These are phyloP conservation scores for Sporothrix curviconia DNA, from an alignment of 2,329 filamentous ascomycete species.

Conservation along the genomic window DNA sequence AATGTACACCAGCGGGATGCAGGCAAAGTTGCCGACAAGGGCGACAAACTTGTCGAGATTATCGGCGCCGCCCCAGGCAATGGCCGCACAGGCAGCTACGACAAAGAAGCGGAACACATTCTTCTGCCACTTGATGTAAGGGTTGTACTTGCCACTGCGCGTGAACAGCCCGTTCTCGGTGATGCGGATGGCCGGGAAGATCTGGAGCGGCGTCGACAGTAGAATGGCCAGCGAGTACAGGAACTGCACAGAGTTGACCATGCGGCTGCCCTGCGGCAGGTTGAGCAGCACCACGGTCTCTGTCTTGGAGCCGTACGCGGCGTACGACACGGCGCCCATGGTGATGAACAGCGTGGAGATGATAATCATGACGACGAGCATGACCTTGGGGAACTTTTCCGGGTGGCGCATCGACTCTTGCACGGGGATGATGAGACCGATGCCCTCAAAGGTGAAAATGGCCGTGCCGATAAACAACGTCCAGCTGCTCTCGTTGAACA, in stretches of 20 bases:
- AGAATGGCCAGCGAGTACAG: constrained; percentile 97
- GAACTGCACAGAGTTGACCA: constrained; percentile 94
- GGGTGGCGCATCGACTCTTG: constrained; percentile 95
- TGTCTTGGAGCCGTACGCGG: constrained; percentile 88
- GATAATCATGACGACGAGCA: constrained; percentile 87
- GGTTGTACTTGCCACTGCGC: constrained; percentile 92
- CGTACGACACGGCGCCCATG: constrained; percentile 90
- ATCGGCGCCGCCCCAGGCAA: constrained; percentile 88
- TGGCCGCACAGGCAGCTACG: constrained; percentile 74
- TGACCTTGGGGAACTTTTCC: constrained; percentile 80
- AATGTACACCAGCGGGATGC: constrained; percentile 92
- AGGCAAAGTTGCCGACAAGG: constrained; percentile 93
- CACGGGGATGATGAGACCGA: constrained; percentile 95
- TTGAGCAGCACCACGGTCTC: constrained; percentile 96
- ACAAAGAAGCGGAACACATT: constrained; percentile 93
- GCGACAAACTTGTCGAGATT: constrained; percentile 97
- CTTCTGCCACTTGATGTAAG: constrained; percentile 99
- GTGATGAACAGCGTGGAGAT: constrained; percentile 86
- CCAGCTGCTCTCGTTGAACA: constrained; percentile 90
- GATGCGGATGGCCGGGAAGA: constrained; percentile 96
- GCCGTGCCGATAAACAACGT: constrained; percentile 97
- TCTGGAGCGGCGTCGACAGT: constrained; percentile 87
- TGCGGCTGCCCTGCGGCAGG: constrained; percentile 86
- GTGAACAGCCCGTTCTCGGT: constrained; percentile 92
- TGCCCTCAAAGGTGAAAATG: constrained; percentile 97